Conservation (phyloP, 352 stramenopile genomes). For the Phytophthora uliginosa region DNA sequence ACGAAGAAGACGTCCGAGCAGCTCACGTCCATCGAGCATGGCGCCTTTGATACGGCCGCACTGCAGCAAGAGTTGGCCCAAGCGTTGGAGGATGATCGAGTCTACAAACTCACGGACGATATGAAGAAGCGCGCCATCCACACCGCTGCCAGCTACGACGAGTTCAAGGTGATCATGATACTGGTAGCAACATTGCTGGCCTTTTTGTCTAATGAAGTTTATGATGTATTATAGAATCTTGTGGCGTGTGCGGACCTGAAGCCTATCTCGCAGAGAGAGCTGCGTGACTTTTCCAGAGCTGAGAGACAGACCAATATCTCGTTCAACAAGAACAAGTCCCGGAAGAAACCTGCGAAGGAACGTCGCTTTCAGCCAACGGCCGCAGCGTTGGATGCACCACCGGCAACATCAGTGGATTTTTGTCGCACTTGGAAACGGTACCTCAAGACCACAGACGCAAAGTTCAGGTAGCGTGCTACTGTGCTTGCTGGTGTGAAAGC, state of each 20-base stretch:
- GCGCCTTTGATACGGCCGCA: constrained; percentile 75
- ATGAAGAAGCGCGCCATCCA: constrained; percentile 93
- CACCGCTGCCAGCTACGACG: constrained; percentile 85
- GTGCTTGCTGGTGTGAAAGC: neutral
- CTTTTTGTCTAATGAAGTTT: neutral
- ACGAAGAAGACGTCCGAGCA: constrained; percentile 36
- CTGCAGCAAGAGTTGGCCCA: constrained; percentile 79
- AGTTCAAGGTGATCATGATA: constrained; percentile 73
- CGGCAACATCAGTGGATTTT: constrained; percentile 67
- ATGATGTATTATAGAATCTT: constrained; percentile 62
- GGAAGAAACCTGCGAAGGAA: constrained; percentile 38
- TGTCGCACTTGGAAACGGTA: constrained; percentile 78
- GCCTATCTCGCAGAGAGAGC: constrained; percentile 78
- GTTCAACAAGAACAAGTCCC: constrained; percentile 52
- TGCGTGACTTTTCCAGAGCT: constrained; percentile 62
- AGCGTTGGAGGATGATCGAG: constrained; percentile 82
- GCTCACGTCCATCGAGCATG: constrained; percentile 85
- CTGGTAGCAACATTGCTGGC: neutral
- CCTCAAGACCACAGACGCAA: constrained; percentile 61
- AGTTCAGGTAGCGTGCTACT: constrained; percentile 46
- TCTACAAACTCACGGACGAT: constrained; percentile 87
- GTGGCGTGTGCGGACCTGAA: constrained; percentile 89
- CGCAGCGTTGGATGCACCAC: constrained; percentile 37
- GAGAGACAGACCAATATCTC: constrained; percentile 73
- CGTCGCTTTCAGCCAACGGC: constrained; percentile 37